Conservation (phyloP, 2,329 filamentous ascomycete genomes). For the Colletotrichum spinosum region DNA sequence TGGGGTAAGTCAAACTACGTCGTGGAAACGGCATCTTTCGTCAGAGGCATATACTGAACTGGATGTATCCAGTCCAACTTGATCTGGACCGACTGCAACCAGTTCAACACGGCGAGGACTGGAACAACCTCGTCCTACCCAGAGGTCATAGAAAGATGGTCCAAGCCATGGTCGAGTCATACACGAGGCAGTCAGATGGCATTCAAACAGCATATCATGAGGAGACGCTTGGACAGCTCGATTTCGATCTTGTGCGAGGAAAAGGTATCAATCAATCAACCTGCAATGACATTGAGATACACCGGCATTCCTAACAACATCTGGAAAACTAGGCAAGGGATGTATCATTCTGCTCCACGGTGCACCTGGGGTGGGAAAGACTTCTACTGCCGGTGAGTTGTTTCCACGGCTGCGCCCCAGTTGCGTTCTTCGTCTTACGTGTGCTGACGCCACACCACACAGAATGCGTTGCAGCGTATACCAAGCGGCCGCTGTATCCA, state of each 20-base stretch:
- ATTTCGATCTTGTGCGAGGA: slow-evolving; percentile 45
- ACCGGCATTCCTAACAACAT: neutral
- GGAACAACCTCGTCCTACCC: slow-evolving; percentile 45
- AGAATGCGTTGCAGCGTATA: slow-evolving; percentile 41
- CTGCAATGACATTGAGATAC: neutral
- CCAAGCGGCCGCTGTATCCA: slow-evolving; percentile 41
- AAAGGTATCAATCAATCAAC: slow-evolving; percentile 41
- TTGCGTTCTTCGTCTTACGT: neutral
- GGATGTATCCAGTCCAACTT: slow-evolving; percentile 30
- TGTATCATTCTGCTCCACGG: slow-evolving; percentile 30
- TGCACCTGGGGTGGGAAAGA: slow-evolving; percentile 22
- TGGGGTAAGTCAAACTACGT: slow-evolving; percentile 41
- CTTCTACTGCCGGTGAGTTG: slow-evolving; percentile 15
- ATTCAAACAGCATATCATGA: neutral
- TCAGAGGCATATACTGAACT: no score
- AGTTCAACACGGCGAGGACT: slow-evolving; percentile 38
- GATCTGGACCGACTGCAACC: slow-evolving; percentile 35
- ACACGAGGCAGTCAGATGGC: slow-evolving; percentile 34
- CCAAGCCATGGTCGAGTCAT: slow-evolving; percentile 44
- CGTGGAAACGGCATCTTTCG: no score
- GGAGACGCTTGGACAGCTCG: slow-evolving; percentile 11
- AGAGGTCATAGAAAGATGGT: slow-evolving; percentile 44
- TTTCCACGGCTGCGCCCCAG: no score
- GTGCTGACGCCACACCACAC: neutral
- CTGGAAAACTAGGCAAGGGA: slow-evolving; percentile 1